These are phyloP conservation scores for Hygrocybe coccinea DNA, from an alignment of 768 basidiomycete species.

Conservation along the genomic window DNA sequence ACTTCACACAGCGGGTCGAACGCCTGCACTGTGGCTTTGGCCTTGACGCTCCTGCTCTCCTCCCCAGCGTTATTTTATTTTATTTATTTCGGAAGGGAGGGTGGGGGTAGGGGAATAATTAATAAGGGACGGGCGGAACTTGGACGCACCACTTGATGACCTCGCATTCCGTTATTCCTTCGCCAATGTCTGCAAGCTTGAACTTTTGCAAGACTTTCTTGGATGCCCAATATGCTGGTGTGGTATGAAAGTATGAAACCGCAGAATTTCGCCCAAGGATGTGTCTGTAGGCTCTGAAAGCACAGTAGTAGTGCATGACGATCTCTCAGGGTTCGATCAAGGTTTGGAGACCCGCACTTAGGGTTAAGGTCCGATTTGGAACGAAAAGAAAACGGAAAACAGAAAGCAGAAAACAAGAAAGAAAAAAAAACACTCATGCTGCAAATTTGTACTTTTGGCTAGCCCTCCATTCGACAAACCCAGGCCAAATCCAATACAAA, in stretches of 20 bases:
- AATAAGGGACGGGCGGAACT: background rate
- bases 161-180: conserved; percentile 89
- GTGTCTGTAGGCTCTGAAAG: background rate
- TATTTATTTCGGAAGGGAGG: conserved; percentile 5
- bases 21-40: conserved; percentile 44
- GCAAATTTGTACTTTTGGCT: too few relatives aligned
- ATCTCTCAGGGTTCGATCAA: too few relatives aligned
- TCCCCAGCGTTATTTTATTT: conserved; percentile 7
- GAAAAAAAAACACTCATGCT: too few relatives aligned
- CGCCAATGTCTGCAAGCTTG: conserved; percentile 82
- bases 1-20: conserved; percentile 82
- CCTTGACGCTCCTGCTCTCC: conserved; percentile 59
- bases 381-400: too few relatives aligned
- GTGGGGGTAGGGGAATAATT: too few relatives aligned
- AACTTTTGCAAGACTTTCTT: conserved; percentile 50
- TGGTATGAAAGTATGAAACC: conserved; percentile 32
- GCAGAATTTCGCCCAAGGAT: background rate
- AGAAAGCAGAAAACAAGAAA: too few relatives aligned
- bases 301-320: too few relatives aligned
- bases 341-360: too few relatives aligned
- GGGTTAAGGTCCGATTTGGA: too few relatives aligned
- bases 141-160: conserved; percentile 72
- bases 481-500: too few relatives aligned
- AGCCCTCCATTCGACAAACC: too few relatives aligned
- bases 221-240: conserved; percentile 25